Base-by-base conservation (phyloP, 2,329 filamentous ascomycete genomes). In the Cladosporium velox region DNA sequence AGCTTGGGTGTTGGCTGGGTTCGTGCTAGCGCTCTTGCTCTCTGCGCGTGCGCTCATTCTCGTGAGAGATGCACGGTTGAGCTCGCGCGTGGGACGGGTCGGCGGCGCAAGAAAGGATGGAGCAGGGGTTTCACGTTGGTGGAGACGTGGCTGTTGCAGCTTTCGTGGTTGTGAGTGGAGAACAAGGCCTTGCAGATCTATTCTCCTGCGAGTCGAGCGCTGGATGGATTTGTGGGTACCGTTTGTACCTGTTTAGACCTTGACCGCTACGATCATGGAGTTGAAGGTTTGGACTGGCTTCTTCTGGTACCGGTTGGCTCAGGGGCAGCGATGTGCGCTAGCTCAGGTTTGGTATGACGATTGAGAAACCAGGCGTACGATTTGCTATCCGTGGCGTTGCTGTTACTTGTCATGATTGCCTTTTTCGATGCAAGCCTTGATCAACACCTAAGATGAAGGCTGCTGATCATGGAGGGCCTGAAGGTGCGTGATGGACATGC, bases 251-350 rank as follows among this genome's bases (percentile, higher is more conserved):
- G 28, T 54, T 54, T n/a, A 12, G 49, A 30, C 49, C 34, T 41
- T 47, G 57, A 59, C 57, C 57, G 57, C 57, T 47, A 59, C 57
- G 34, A 47, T 47, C 38, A 24, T 59, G 35, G 57, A 59, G 57
- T 32, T 21, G 57, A 59, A 47, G 38, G 21, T 59, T 59, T 59
- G 35, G 11, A 24, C 55, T 35, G 32, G 55, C 55, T 41, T 24
- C 21, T 38, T 38, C 34, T 58, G 34, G 32, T 58, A 34, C 28
- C 34, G 12, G 32, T 28, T 58, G 55, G 34, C 21, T 58, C 55
- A 58, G 55, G 55, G 55, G 55, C 18, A 32, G 5, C 32, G 52
- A 55, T 24, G 30, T 41, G 34, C 34, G 24, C 32, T 58, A 58
- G 55, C 32, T 58, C 52, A 7, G 7, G 52, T 55, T 55, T 21